Conservation (phyloP, 116 monocot genomes). For the Cymodocea nodosa region DNA sequence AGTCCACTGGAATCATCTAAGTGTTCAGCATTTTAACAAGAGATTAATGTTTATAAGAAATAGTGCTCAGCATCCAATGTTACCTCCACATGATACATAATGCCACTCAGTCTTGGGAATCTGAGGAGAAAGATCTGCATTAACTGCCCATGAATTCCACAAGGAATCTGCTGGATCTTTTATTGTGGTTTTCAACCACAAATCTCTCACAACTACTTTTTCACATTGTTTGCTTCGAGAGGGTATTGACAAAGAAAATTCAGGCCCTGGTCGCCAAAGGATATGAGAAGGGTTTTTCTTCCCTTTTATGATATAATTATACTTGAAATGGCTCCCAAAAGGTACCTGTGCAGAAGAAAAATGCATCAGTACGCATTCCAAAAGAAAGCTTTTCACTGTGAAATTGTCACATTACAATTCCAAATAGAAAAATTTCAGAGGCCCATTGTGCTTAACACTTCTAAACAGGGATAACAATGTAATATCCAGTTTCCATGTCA, state of each 20-base stretch:
- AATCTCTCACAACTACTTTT: constrained; percentile 56
- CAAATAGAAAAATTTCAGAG: not conserved
- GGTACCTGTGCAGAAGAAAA: constrained; percentile 42
- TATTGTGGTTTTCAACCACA: constrained; percentile 49
- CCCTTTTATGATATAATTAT: constrained; percentile 73
- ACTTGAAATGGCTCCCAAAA: constrained; percentile 65
- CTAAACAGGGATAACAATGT: no score
- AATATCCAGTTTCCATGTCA: no score
- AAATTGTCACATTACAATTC: not conserved
- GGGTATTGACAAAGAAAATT: constrained; percentile 62
- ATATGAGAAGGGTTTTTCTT: constrained; percentile 18
- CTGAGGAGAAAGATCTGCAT: constrained; percentile 10
- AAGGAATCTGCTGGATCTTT: constrained; percentile 26
- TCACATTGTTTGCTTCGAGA: constrained; percentile 24
- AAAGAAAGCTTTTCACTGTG: not conserved
- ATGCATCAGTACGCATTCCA: not conserved
- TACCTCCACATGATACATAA: constrained; percentile 41
- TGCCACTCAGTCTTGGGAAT: constrained; percentile 9
- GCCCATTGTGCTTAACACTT: no score
- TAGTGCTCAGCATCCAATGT: constrained; percentile 4
- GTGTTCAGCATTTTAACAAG: constrained; percentile 53
- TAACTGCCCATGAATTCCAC: constrained; percentile 69
- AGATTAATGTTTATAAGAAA: not conserved
- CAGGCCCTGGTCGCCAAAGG: constrained; percentile 74
- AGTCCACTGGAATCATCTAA: constrained; percentile 75